Evolutionary conservation across 371 early-diverging fungal species (phyloP), one percentile per base, ranked within the genome.

Genomic region (Mortierella sp.): DNA sequence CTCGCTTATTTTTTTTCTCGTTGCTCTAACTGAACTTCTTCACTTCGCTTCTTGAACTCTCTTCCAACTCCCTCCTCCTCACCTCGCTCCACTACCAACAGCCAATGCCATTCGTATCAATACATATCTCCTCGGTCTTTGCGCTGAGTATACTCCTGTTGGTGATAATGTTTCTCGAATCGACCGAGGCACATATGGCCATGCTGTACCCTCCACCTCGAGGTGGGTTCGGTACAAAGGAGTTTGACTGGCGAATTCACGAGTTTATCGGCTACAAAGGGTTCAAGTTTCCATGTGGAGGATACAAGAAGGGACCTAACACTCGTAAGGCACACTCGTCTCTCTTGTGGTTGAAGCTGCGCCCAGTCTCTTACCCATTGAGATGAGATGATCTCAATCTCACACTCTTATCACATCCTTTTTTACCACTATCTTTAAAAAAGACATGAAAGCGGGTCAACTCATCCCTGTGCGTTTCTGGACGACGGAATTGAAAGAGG

Each of bases 371-470:
- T n/a, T 40, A 14, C 37, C n/a, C 39, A 40, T n/a, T n/a, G n/a
- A n/a, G n/a, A n/a, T n/a, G n/a, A n/a, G n/a, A n/a, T n/a, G n/a
- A n/a, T n/a, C n/a, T n/a, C n/a, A n/a, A n/a, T n/a, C n/a, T n/a
- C 31, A 14, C 19, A 53, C 16, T 37, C 63, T 7, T 39, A 13
- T 55, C 26, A 24, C 29, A 7, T 55, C 24, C 31, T 26, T 7
- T 8, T 31, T 4, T 31, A 55, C 24, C 55, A 24, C 24, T 29
- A 31, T n/a, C 7, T 63, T n/a, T n/a, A 34, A 64, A 43, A n/a
- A 22, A 72, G 73, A 64, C 8, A 22, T 73, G 37, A 55, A 73
- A 31, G 83, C 86, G 24, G 86, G 86, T 4, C 44, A 76, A 39
- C 39, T 67, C 4, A 39, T 82, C n/a, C 44, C 53, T 11, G 79